Conservation (phyloP, 129 eudicot genomes). For the Scalesia atractyloides region DNA sequence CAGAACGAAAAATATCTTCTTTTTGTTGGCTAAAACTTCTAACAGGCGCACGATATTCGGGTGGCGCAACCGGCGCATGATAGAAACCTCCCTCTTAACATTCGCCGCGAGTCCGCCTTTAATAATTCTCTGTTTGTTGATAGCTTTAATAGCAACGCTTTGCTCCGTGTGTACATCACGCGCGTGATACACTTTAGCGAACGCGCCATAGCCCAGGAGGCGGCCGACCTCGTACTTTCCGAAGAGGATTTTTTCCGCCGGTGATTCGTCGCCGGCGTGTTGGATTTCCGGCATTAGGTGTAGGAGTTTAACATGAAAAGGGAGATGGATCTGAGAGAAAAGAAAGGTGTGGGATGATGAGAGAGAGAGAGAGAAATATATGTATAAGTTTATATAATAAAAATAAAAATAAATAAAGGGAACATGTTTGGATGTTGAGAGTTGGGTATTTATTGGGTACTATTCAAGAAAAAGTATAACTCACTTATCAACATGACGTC, state of each 20-base stretch:
- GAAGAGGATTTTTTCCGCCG: slow-evolving; percentile 30
- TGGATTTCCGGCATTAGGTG: slow-evolving; percentile 34
- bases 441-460: not conserved
- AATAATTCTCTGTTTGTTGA: slow-evolving; percentile 41
- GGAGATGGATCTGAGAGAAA: slow-evolving; percentile 12
- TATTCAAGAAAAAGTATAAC: not conserved
- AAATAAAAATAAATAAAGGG: not conserved
- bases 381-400: not conserved
- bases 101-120: slow-evolving; percentile 42
- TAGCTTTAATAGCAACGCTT: slow-evolving; percentile 46
- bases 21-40: slow-evolving; percentile 48
- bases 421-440: slow-evolving; percentile 13
- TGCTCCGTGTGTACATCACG: slow-evolving; percentile 40
- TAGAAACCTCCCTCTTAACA: slow-evolving; percentile 54
- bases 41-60: slow-evolving; percentile 46
- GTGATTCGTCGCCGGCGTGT: slow-evolving; percentile 26
- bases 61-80: slow-evolving; percentile 53
- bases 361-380: slow-evolving; percentile 1
- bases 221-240: slow-evolving; percentile 49
- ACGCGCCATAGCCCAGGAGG: slow-evolving; percentile 50
- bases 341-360: slow-evolving; percentile 16
- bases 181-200: slow-evolving; percentile 50
- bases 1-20: slow-evolving; percentile 39
- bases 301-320: slow-evolving; percentile 29
- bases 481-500: slow-evolving; percentile 1